Evolutionary conservation across 1,139 yeast species (phyloP).

Genomic region (Saccharomyces hybrid): DNA sequence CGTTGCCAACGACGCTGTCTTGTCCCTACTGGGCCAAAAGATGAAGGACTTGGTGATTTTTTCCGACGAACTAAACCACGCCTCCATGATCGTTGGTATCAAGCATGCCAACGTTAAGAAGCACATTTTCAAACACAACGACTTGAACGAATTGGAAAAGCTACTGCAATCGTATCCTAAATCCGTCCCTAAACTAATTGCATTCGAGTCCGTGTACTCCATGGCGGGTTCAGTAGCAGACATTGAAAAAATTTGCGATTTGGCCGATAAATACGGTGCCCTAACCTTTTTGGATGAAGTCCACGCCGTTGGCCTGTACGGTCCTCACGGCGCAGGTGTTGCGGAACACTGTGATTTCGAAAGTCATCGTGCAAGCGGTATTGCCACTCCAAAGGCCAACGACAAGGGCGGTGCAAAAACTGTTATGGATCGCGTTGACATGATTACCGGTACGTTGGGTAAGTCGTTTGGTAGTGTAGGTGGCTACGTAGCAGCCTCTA

Average conservation of each 20-base stretch:
- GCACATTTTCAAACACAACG: constrained; percentile 87
- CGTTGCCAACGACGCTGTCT: constrained; percentile 96
- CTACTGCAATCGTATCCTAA: constrained; percentile 73
- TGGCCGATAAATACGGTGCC: constrained; percentile 97
- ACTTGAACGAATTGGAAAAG: constrained; percentile 72
- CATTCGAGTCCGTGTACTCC: constrained; percentile 93
- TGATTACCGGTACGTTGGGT: constrained; percentile 95
- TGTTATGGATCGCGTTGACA: constrained; percentile 84
- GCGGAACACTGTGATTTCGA: constrained; percentile 93
- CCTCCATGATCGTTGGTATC: constrained; percentile 95
- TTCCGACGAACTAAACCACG: constrained; percentile 90
- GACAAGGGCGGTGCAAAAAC: constrained; percentile 35
- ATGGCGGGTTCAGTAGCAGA: constrained; percentile 98
- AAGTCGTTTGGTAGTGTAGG: constrained; percentile 97
- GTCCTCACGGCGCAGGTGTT: constrained; percentile 99
- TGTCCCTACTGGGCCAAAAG: constrained; percentile 84
- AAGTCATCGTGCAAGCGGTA: constrained; percentile 63
- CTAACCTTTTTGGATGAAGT: constrained; percentile 95
- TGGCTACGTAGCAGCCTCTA: constrained; percentile 91
- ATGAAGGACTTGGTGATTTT: constrained; percentile 84
- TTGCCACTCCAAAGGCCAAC: constrained; percentile 39
- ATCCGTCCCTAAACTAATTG: constrained; percentile 85
- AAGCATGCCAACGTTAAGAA: constrained; percentile 83
- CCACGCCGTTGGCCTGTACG: constrained; percentile 98
- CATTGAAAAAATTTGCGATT: constrained; percentile 83